Evolutionary conservation across 495 filamentous ascomycete genomes (phyloP).

Genomic region (Aspergillus homomorphus): DNA sequence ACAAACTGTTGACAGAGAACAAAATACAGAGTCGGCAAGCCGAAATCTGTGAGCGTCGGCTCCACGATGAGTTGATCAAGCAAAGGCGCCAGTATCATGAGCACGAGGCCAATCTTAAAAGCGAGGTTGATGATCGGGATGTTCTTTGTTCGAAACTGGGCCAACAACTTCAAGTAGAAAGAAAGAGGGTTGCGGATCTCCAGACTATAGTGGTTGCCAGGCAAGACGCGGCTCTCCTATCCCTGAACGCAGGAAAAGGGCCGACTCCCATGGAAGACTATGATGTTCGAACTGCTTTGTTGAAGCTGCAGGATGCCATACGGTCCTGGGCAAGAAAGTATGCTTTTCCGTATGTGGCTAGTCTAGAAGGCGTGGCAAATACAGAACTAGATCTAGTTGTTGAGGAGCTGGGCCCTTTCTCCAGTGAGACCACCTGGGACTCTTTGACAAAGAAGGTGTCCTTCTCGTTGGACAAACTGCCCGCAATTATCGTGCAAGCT

Average conservation of each 20-base stretch:
- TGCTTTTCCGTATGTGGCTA: not conserved
- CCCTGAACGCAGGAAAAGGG: not conserved
- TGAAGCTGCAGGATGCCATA: conserved; percentile 3
- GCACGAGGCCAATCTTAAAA: too few relatives aligned
- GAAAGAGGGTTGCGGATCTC: not conserved
- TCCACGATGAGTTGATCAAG: too few relatives aligned
- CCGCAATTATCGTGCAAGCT: conserved; percentile 8
- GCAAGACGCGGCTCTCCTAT: not conserved
- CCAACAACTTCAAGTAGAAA: too few relatives aligned
- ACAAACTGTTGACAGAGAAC: too few relatives aligned
- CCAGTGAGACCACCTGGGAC: not conserved
- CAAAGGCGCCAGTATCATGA: too few relatives aligned
- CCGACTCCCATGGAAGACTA: conserved; percentile 9
- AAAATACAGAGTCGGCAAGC: too few relatives aligned
- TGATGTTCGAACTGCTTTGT: conserved; percentile 5
- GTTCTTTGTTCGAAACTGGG: too few relatives aligned
- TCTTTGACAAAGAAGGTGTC: not conserved
- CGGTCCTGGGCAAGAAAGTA: conserved; percentile 10
- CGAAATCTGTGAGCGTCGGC: too few relatives aligned
- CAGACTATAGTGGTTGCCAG: not conserved
- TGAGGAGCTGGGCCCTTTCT: conserved; percentile 1
- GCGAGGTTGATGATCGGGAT: too few relatives aligned
- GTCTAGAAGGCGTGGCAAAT: not conserved
- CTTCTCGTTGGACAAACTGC: not conserved
- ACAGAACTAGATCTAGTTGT: conserved; percentile 1